Conservation (phyloP, 352 stramenopile species). For the Globisporangium spiculum region DNA sequence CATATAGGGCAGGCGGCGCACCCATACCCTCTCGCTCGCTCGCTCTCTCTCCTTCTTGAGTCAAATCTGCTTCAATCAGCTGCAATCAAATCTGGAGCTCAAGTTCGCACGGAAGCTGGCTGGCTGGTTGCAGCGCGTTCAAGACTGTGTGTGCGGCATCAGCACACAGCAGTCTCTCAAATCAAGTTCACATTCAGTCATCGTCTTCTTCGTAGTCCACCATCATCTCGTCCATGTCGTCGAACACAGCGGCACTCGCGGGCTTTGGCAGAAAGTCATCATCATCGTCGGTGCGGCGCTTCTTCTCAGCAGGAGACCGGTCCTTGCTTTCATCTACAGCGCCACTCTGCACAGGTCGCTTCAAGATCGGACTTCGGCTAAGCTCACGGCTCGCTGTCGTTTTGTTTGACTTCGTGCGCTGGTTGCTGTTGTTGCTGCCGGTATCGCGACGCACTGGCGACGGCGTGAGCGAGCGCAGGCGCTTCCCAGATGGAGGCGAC, state of each 20-base stretch:
- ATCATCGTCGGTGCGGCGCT: slow-evolving; percentile 20
- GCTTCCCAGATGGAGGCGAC: slow-evolving; percentile 15
- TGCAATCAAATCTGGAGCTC: not conserved
- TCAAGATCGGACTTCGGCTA: slow-evolving; percentile 12
- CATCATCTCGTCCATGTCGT: slow-evolving; percentile 74
- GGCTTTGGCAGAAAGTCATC: slow-evolving; percentile 34
- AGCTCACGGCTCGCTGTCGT: not conserved
- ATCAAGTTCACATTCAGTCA: slow-evolving; percentile 29
- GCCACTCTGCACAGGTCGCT: slow-evolving; percentile 1
- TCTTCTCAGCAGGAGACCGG: slow-evolving; percentile 12
- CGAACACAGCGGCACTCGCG: slow-evolving; percentile 39
- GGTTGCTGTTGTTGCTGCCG: slow-evolving; percentile 11
- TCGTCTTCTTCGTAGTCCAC: slow-evolving; percentile 86
- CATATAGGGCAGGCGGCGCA: slow-evolving; percentile 10
- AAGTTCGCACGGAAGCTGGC: not conserved
- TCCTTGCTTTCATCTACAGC: not conserved
- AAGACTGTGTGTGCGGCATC: not conserved
- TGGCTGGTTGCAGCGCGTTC: not conserved
- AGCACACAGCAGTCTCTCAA: slow-evolving; percentile 6
- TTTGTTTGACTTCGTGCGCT: not conserved
- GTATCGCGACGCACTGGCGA: slow-evolving; percentile 31
- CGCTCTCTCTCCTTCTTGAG: not conserved
- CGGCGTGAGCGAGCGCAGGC: slow-evolving; percentile 31
- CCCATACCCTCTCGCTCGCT: not conserved
- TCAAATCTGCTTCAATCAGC: slow-evolving; percentile 13